Base-by-base conservation (phyloP, 2,329 filamentous ascomycete species). In the Colletotrichum zoysiae region DNA sequence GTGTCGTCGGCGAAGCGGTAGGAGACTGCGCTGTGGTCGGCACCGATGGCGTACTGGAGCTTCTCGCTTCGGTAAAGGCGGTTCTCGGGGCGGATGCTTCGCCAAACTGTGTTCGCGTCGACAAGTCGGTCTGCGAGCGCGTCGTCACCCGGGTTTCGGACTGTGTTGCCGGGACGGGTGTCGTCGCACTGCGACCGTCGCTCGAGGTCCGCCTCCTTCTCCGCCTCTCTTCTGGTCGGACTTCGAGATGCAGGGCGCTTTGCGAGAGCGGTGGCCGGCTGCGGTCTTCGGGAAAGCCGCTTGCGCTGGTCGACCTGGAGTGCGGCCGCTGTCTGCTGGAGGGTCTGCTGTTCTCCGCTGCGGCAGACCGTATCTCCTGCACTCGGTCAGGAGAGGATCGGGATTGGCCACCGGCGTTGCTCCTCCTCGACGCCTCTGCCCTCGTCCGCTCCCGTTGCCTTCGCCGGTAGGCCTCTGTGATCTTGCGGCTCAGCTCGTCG, bases 401-500 rank as follows among this genome's bases (percentile, higher is more conserved):
- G n/a, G 84, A 81, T 70, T 78, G 78, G 30, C 78, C 81, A 74
- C 78, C 82, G 74, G 78, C 78, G 75, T 82, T 82, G 73, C 81
- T 86, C 72, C 85, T 84, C 76, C 84, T 82, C 14, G 63, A 53
- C 8, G 51, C 60, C 20, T 73, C 69, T 40, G 48, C 59, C 23
- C 65, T 70, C 8, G 73, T 40, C 30, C 70, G 73, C 79, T 91
- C 90, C 55, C 87, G 88, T 78, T 97, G 94, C 40, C 94, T 87
- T 73, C 93, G 88, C 70, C 93, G 86, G 78, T 97, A 97, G 2
- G 94, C 94, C 77, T 97, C 93, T 2, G 95, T 95, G 76, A 98
- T 97, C 71, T 93, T 91, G 77, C 95, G 93, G 74, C 93, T 97
- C 20, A 98, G 89, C 77, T 97, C 94, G 77, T 98, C 95, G 78